A percentile compares a stretch with the other conserved stretches of the same genome.
Conservation (phyloP, 2,329 filamentous ascomycete genomes). For the Eutypa lata region DNA sequence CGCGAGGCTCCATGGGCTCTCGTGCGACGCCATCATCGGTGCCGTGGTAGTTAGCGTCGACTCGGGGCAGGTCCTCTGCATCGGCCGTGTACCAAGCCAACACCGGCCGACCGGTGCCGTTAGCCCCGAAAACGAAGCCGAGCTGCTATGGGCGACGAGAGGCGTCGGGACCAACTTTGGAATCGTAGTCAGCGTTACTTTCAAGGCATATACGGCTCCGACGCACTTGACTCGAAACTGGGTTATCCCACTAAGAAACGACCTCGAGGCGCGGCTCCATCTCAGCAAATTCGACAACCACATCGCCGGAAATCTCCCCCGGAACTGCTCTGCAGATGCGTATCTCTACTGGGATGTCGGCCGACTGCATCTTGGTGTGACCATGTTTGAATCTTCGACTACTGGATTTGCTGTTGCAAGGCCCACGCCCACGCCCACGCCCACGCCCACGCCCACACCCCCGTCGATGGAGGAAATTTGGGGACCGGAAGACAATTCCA, state of each 20-base stretch:
- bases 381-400: constrained; percentile 40
- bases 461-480: too few relatives aligned
- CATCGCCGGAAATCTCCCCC: constrained; percentile 37
- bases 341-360: constrained; percentile 51
- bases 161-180: constrained; percentile 60
- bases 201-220: constrained; percentile 42
- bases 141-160: constrained; percentile 55
- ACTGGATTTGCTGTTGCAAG: constrained; percentile 8
- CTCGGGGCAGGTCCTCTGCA: constrained; percentile 42
- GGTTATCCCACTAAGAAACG: constrained; percentile 32
- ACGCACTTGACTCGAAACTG: constrained; percentile 39
- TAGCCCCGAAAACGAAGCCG: constrained; percentile 43
- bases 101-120: constrained; percentile 38
- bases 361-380: constrained; percentile 49
- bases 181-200: constrained; percentile 51
- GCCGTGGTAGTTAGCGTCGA: constrained; percentile 53
- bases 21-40: constrained; percentile 59
- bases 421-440: constrained; percentile 8
- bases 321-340: constrained; percentile 47
- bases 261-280: constrained; percentile 27
- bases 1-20: constrained; percentile 51
- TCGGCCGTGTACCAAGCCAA: constrained; percentile 49
- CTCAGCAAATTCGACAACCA: constrained; percentile 38
- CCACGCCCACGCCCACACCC: too few relatives aligned
- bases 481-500: constrained; percentile 29